Evolutionary conservation across 2,329 filamentous ascomycete species (phyloP).

Genomic region (Polytolypa hystricis): DNA sequence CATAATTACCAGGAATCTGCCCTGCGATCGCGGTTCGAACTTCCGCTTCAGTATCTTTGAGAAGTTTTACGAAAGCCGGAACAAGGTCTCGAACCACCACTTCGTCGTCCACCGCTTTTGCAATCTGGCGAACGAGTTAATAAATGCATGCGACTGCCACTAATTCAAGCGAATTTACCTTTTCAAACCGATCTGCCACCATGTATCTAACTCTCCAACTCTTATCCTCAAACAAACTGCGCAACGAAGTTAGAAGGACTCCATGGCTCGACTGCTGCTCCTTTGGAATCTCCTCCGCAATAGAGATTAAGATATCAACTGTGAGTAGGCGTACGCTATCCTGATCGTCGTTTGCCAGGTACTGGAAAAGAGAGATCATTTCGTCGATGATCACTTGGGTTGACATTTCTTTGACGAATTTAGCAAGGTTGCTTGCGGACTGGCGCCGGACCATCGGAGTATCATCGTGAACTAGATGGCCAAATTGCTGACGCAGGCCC

Average conservation of each 20-base stretch:
- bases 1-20: constrained; percentile 66
- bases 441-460: constrained; percentile 98
- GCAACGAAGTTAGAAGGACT: constrained; percentile 77
- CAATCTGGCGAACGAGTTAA: constrained; percentile 59
- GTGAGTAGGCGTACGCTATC: constrained; percentile 93
- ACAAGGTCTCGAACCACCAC: constrained; percentile 89
- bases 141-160: neutral
- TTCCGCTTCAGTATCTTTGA: constrained; percentile 97
- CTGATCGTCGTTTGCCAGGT: constrained; percentile 91
- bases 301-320: constrained; percentile 90
- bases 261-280: constrained; percentile 96
- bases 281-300: constrained; percentile 94
- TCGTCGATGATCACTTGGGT: constrained; percentile 86
- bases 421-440: constrained; percentile 88
- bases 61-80: constrained; percentile 89
- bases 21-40: constrained; percentile 94
- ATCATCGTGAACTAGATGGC: constrained; percentile 89
- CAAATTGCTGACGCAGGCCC: constrained; percentile 82
- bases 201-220: constrained; percentile 99
- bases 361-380: constrained; percentile 98
- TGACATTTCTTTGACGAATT: constrained; percentile 96
- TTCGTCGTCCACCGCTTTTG: constrained; percentile 95
- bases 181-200: constrained; percentile 97
- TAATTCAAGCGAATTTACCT: constrained; percentile 44
- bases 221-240: constrained; percentile 95